These are phyloP conservation scores for Jatropha curcas DNA, from an alignment of 345 rosid genomes.

Conservation along the genomic window DNA sequence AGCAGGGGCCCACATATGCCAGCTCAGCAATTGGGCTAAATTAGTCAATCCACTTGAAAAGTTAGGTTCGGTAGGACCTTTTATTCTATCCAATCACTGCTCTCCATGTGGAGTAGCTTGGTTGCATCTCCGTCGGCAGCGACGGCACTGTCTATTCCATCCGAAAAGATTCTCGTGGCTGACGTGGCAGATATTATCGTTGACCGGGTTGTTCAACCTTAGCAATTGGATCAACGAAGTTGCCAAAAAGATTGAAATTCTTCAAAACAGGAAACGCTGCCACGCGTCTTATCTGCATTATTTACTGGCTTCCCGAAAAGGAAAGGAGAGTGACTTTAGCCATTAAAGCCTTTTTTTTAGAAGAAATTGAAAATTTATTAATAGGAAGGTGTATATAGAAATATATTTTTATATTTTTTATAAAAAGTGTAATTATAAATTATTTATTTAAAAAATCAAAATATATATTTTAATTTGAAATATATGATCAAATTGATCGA, in stretches of 20 bases:
- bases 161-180: constrained; percentile 1
- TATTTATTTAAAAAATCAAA: too few relatives aligned
- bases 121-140: constrained; percentile 16
- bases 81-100: neutral
- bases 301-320: constrained; percentile 23
- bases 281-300: constrained; percentile 24
- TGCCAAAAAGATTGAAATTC: constrained; percentile 38
- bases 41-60: constrained; percentile 14
- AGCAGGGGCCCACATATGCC: constrained; percentile 41
- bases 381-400: too few relatives aligned
- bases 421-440: too few relatives aligned
- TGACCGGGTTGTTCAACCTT: constrained; percentile 9
- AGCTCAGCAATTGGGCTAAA: constrained; percentile 7
- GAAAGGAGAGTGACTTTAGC: constrained; percentile 3
- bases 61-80: constrained; percentile 22
- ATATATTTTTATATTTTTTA: too few relatives aligned
- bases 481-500: too few relatives aligned
- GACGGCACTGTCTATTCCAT: constrained; percentile 38
- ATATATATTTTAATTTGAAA: too few relatives aligned
- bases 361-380: too few relatives aligned
- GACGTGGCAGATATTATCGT: constrained; percentile 26
- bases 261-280: constrained; percentile 5
- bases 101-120: constrained; percentile 23
- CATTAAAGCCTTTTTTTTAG: too few relatives aligned
- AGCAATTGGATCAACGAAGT: constrained; percentile 39